Conservation (phyloP, 164 flowering plant species). For the Tetracentron sinense region DNA sequence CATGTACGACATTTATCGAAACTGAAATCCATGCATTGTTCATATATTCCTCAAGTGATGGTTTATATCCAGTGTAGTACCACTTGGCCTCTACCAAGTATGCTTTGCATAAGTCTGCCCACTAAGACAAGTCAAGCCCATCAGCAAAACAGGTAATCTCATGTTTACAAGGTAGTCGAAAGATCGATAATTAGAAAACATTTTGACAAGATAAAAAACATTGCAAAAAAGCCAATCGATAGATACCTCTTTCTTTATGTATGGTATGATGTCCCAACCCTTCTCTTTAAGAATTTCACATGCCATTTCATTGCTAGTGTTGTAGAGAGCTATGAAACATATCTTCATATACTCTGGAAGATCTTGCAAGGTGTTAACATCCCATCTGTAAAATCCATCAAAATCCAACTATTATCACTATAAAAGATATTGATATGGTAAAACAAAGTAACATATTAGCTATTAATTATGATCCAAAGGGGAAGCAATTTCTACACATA, state of each 20-base stretch:
- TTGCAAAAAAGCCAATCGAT: not conserved
- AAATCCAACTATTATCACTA: too few species aligned
- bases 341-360: conserved; percentile 27
- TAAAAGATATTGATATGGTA: too few species aligned
- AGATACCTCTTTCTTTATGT: conserved; percentile 27
- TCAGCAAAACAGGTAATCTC: too few species aligned
- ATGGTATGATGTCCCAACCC: conserved; percentile 11
- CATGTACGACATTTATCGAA: conserved; percentile 7
- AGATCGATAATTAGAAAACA: too few species aligned
- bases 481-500: too few species aligned
- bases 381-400: conserved; percentile 30
- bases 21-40: conserved; percentile 21
- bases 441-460: not conserved
- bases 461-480: not conserved
- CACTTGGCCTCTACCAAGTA: conserved; percentile 34
- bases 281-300: conserved; percentile 12
- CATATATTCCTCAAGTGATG: conserved; percentile 30
- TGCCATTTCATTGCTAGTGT: conserved; percentile 22
- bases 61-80: conserved; percentile 15
- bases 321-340: conserved; percentile 20
- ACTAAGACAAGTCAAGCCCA: too few species aligned
- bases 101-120: conserved; percentile 22
- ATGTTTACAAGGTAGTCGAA: too few species aligned
- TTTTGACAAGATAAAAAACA: not conserved
- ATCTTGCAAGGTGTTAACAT: conserved; percentile 13